Percentiles rank a stretch among this genome's conserved stretches.
phyloP scores from a whole-genome alignment of 176 grass and related monocot genomes.

The Phoenix roebelenii region DNA sequence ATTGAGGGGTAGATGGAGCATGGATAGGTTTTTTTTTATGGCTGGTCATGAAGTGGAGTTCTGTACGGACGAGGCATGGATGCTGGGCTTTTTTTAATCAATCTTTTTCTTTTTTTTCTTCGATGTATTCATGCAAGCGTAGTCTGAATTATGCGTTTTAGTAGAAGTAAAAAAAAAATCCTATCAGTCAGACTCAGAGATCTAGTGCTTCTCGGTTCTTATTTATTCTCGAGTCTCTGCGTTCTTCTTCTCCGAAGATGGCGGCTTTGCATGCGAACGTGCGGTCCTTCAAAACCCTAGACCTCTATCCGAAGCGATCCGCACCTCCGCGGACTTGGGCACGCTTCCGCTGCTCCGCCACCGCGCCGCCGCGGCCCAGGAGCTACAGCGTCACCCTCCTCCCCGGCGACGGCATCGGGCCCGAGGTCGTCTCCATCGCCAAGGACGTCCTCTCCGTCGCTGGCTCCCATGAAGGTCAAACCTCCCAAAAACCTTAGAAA shows the following conservation, averaged over 20 bases:
- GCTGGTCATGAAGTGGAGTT: too few relatives aligned
- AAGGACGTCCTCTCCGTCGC: slow-evolving; percentile 70
- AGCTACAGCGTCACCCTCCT: slow-evolving; percentile 73
- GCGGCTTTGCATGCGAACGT: slow-evolving; percentile 25
- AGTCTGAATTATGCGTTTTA: too few relatives aligned
- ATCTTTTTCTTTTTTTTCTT: too few relatives aligned
- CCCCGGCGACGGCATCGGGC: slow-evolving; percentile 87
- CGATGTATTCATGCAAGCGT: too few relatives aligned
- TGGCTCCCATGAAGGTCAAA: slow-evolving; percentile 52
- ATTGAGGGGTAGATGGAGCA: too few relatives aligned
- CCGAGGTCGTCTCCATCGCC: slow-evolving; percentile 85
- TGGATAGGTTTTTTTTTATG: too few relatives aligned
- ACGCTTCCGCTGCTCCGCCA: slow-evolving; percentile 26
- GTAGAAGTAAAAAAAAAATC: too few relatives aligned
- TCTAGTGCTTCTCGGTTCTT: too few relatives aligned
- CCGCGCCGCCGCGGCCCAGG: slow-evolving; percentile 8
- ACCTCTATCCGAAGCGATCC: neutral
- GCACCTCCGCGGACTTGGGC: neutral
- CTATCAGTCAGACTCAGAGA: too few relatives aligned
- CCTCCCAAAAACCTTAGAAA: neutral
- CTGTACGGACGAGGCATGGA: too few relatives aligned
- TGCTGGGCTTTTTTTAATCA: too few relatives aligned
- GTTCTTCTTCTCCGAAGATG: slow-evolving; percentile 4
- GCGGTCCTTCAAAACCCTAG: slow-evolving; percentile 28
- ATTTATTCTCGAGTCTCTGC: too few relatives aligned